Conservation (phyloP, 2,329 filamentous ascomycete genomes). For the Sporothrix brunneoviolacea region DNA sequence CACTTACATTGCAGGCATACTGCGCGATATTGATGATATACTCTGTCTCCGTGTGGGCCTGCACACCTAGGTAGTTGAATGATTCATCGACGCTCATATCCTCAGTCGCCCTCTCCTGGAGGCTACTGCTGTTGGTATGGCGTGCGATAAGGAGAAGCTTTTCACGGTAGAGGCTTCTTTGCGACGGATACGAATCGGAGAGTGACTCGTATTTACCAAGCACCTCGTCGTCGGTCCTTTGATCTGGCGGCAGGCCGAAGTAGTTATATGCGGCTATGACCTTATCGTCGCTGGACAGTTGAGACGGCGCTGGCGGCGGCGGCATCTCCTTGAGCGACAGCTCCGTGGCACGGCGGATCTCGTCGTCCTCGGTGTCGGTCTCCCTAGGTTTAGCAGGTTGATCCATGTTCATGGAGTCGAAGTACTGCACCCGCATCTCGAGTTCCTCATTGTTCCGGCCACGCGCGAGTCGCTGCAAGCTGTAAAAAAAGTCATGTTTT, state of each 20-base stretch:
- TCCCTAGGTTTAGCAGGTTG: background rate
- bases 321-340: conserved; percentile 15
- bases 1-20: conserved; percentile 8
- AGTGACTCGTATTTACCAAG: conserved; percentile 21
- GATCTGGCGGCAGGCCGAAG: conserved; percentile 18
- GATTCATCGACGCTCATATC: conserved; percentile 30
- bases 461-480: conserved; percentile 17
- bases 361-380: conserved; percentile 14
- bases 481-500: conserved; percentile 16
- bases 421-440: conserved; percentile 15
- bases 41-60: conserved; percentile 28
- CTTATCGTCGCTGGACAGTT: background rate
- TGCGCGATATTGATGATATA: conserved; percentile 26
- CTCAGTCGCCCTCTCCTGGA: conserved; percentile 14
- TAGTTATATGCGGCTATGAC: conserved; percentile 22
- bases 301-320: background rate
- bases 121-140: conserved; percentile 18
- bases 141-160: conserved; percentile 24
- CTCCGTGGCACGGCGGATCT: conserved; percentile 18
- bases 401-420: conserved; percentile 14
- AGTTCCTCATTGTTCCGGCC: conserved; percentile 21
- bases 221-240: conserved; percentile 17
- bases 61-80: conserved; percentile 31
- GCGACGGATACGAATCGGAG: conserved; percentile 21
- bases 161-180: conserved; percentile 22